Base-by-base conservation (phyloP, 176 grass and related monocot species). In the Oropetium thomaeum region DNA sequence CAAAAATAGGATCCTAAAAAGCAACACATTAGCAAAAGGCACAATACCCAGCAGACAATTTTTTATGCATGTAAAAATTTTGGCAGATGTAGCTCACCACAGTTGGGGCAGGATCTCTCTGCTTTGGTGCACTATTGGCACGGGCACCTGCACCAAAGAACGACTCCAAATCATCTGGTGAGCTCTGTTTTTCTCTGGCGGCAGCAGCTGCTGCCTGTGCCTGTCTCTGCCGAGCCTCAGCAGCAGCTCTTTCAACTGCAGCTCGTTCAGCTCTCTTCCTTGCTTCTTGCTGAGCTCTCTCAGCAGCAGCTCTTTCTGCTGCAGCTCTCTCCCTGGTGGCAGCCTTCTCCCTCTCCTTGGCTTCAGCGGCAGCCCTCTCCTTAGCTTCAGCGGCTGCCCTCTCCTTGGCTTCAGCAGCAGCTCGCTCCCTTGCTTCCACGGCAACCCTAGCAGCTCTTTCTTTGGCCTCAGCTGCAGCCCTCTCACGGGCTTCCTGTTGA, bases 111-210 rank as follows among this genome's bases (percentile, higher is more conserved):
- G 84, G 60, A 69, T 74, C 34, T 61, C 82, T 90, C 75, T 85
- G 84, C 71, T 81, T 93, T 27, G 88, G 83, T 70, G 81, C 90
- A 91, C 84, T 89, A 69, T 30, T 93, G 62, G 88, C 72, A 59
- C 79, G 86, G 55, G 87, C 42, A 43, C 66, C 52, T 9, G 43
- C 80, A 42, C 90, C 68, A 20, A 97, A 97, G 77, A 97, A 89
- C 13, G 90, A 93, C 37, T 97, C 95, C 23, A 99, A 76, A 83
- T 99, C 96, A 89, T 95, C 81, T 63, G 80, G 26, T 33, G 73
- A 76, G 58, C 81, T 88, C 42, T 92, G 86, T 71, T 92, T 88
- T 80, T 91, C 82, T 76, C 82, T 81, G 58, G 82, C 70, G 45
- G 81, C 86, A 51, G 87, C 88, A 0, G 86, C 83, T 16, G 83